Base-by-base conservation (phyloP, 2,329 filamentous ascomycete genomes). In the Colletotrichum phormii region DNA sequence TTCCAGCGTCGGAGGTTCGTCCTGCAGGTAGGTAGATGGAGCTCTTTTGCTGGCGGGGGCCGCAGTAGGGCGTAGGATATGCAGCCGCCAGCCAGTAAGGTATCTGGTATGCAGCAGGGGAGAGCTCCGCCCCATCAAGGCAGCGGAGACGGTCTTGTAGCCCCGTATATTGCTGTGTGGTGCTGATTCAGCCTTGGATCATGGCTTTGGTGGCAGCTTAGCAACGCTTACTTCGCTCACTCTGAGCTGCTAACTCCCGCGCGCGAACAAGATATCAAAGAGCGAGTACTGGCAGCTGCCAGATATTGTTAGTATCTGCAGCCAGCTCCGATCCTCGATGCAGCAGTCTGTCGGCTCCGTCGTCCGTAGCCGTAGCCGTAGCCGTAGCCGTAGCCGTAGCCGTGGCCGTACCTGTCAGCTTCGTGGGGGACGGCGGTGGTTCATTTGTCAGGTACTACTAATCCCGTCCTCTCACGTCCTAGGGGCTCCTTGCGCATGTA, bases 131-230 rank as follows among this genome's bases (percentile, higher is more conserved):
- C 69, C 58, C 68, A 64, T 72, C 53, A 64, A 53, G 65, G 18
- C n/a, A 11, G 53, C n/a, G 37, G 33, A 24, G 42, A 60, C 42
- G 18, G n/a, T 15, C 13, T 31, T 15, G 22, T 8, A 15, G 67
- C 22, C 68, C 68, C 63, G 66, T 61, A 46, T 49, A 29, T 22
- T 49, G 37, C 49, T 73, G 61, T 61, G 55, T 61, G 71, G 54
- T 71, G 71, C 71, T 73, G 66, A 71, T 70, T 73, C 65, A 72
- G 63, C 54, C n/a, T 55, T 59, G 33, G 59, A 59, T 60, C 46
- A 70, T 64, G 59, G 59, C 29, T 60, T 55, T 33, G 33, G 33
- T 33, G 15, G 54, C 31, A 70, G 66, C 70, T 72, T 64, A 72
- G 64, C 69, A 67, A 71, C 57, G 54, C 66, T 70, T 61, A 53